A percentile compares a stretch with the other conserved stretches of the same genome.
phyloP scores from a whole-genome alignment of 176 grass and related monocot species.

The Triticum dicoccoides region DNA sequence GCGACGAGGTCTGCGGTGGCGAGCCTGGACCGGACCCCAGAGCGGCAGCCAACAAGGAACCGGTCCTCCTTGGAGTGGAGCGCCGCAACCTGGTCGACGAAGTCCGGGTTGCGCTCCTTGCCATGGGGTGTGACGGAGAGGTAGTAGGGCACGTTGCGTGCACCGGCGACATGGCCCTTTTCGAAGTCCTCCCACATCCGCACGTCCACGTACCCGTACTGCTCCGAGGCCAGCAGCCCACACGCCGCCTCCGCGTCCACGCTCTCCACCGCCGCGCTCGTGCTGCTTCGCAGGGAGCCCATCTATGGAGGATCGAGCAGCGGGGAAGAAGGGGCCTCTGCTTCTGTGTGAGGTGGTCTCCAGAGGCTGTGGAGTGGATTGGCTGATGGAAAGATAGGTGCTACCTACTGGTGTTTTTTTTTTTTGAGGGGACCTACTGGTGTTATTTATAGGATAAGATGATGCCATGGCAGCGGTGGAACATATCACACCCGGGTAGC shows the following conservation, averaged over 20 bases:
- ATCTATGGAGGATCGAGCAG: not conserved
- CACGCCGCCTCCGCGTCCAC: slow-evolving; percentile 39
- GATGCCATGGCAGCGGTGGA: not conserved
- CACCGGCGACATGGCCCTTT: slow-evolving; percentile 32
- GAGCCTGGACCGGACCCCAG: slow-evolving; percentile 40
- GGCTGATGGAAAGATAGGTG: not conserved
- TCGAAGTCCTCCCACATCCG: slow-evolving; percentile 53
- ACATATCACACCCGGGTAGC: not conserved
- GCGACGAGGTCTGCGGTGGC: slow-evolving; percentile 29
- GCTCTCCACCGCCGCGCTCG: not conserved
- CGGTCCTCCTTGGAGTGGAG: slow-evolving; percentile 10
- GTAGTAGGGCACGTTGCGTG: slow-evolving; percentile 43
- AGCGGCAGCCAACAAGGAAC: slow-evolving; percentile 39
- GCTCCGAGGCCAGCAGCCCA: slow-evolving; percentile 21
- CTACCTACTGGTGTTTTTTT: not conserved
- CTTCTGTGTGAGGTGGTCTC: not conserved
- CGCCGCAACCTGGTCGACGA: slow-evolving; percentile 22
- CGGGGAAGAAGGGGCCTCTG: not conserved
- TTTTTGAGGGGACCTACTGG: too few relatives aligned
- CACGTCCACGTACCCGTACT: slow-evolving; percentile 36
- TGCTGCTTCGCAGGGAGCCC: slow-evolving; percentile 5
- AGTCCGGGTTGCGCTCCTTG: slow-evolving; percentile 38
- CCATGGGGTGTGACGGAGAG: slow-evolving; percentile 32
- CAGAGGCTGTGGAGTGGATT: not conserved
- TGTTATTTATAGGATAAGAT: not conserved